Percentiles rank a stretch among this genome's conserved stretches.
Conservation (phyloP, 352 stramenopile genomes). For the Globisporangium irregulare region DNA sequence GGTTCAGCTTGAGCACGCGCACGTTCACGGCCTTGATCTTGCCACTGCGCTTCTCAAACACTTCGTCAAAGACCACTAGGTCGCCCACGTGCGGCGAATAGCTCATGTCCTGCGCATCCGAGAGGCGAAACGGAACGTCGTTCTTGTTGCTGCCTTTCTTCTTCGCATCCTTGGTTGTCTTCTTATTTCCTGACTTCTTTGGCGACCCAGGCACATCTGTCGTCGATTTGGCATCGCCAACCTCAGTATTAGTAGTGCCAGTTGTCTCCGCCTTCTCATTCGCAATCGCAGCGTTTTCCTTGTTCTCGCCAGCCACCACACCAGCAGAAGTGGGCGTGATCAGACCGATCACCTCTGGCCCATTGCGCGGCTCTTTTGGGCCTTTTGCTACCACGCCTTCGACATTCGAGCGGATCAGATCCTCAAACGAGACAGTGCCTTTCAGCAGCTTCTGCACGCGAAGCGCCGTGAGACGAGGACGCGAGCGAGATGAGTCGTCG, state of each 20-base stretch:
- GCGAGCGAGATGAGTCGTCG: constrained; percentile 25
- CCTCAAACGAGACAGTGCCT: constrained; percentile 63
- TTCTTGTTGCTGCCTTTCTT: constrained; percentile 41
- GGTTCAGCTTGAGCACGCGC: constrained; percentile 54
- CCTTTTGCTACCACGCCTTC: constrained; percentile 57
- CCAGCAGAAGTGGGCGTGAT: constrained; percentile 31
- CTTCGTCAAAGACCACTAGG: constrained; percentile 61
- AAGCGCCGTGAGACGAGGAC: constrained; percentile 51
- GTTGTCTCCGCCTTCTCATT: constrained; percentile 21
- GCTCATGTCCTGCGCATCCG: constrained; percentile 59
- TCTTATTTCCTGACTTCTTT: background rate
- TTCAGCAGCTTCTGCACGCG: constrained; percentile 60
- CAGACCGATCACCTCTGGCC: constrained; percentile 50
- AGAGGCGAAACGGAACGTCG: constrained; percentile 48
- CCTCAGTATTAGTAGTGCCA: background rate
- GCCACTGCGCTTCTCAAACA: constrained; percentile 65
- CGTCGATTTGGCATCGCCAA: background rate
- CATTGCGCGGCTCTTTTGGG: constrained; percentile 65
- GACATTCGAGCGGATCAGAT: constrained; percentile 52
- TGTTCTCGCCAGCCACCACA: constrained; percentile 7
- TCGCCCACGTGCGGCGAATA: constrained; percentile 63
- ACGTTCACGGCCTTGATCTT: constrained; percentile 63
- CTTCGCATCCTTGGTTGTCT: constrained; percentile 24
- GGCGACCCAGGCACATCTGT: constrained; percentile 1
- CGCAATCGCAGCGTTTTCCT: background rate